Evolutionary conservation across 306 rosid genomes (phyloP).

Genomic region (Vachellia pachyceras): DNA sequence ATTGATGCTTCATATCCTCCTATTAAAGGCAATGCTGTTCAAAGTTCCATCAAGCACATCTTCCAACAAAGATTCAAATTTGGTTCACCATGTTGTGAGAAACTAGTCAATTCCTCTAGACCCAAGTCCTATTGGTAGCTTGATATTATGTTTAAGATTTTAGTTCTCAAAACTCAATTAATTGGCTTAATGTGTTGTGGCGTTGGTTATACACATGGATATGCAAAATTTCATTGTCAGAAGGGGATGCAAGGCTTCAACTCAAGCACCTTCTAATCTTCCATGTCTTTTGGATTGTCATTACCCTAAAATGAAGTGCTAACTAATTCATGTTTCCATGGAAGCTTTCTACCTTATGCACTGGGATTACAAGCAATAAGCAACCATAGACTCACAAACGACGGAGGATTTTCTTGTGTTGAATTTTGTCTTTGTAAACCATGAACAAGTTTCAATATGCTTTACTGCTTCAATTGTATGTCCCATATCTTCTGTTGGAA

Average conservation of each 20-base stretch:
- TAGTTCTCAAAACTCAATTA: no score
- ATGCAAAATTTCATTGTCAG: neutral
- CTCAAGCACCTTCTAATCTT: neutral
- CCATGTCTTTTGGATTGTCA: neutral
- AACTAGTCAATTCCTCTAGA: no score
- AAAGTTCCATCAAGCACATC: no score
- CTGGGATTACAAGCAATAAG: neutral
- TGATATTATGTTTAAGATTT: no score
- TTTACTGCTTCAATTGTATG: neutral
- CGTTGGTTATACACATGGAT: neutral
- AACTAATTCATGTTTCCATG: neutral
- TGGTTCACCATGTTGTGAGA: no score
- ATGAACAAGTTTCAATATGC: constrained; percentile 16
- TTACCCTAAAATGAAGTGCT: neutral
- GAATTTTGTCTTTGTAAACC: constrained; percentile 21
- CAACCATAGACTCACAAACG: neutral
- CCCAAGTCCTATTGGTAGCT: no score
- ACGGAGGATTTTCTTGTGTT: neutral
- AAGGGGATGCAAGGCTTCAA: constrained; percentile 3
- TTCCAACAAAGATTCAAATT: no score
- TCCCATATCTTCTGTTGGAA: neutral
- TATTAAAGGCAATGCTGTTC: no score
- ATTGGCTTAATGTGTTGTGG: neutral
- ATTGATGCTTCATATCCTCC: neutral
- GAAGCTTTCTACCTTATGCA: neutral